phyloP scores from a whole-genome alignment of 2,329 filamentous ascomycete species.

The Phialophora chinensis region DNA sequence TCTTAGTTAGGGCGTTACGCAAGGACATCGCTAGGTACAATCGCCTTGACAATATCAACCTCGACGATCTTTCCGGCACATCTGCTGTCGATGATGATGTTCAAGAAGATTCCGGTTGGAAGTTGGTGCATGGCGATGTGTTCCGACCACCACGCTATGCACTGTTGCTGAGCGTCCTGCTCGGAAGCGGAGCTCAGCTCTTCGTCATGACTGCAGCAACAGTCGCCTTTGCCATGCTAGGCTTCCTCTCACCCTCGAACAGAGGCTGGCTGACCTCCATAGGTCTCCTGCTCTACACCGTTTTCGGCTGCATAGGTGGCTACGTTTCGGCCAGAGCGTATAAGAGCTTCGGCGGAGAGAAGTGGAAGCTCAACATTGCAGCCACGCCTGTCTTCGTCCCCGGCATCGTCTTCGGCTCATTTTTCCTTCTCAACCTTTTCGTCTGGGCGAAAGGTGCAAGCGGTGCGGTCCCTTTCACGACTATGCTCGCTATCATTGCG shows the following conservation, averaged over 20 bases:
- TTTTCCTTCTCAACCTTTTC: conserved; percentile 95
- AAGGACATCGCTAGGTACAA: conserved; percentile 99
- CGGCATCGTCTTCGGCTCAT: conserved; percentile 80
- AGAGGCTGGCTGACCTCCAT: conserved; percentile 92
- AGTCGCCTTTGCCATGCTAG: conserved; percentile 89
- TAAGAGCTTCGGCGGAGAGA: conserved; percentile 89
- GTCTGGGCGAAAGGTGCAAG: conserved; percentile 92
- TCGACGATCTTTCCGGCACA: conserved; percentile 85
- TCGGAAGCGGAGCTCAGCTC: conserved; percentile 92
- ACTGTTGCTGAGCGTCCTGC: conserved; percentile 81
- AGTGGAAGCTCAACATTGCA: conserved; percentile 92
- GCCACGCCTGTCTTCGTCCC: conserved; percentile 87
- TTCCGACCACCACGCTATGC: conserved; percentile 87
- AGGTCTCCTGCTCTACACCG: conserved; percentile 89
- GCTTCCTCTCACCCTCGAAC: conserved; percentile 94
- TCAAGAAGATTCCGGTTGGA: conserved; percentile 98
- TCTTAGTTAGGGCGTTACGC: conserved; percentile 82
- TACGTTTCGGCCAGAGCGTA: conserved; percentile 90
- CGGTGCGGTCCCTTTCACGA: conserved; percentile 93
- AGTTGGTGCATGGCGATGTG: conserved; percentile 95
- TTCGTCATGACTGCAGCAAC: conserved; percentile 98
- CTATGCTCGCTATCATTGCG: conserved; percentile 88
- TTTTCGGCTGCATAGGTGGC: conserved; percentile 90
- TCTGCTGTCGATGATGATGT: conserved; percentile 83
- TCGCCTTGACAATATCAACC: conserved; percentile 84